Conservation (phyloP, 2,329 filamentous ascomycete species). For the Talaromyces atroroseus region DNA sequence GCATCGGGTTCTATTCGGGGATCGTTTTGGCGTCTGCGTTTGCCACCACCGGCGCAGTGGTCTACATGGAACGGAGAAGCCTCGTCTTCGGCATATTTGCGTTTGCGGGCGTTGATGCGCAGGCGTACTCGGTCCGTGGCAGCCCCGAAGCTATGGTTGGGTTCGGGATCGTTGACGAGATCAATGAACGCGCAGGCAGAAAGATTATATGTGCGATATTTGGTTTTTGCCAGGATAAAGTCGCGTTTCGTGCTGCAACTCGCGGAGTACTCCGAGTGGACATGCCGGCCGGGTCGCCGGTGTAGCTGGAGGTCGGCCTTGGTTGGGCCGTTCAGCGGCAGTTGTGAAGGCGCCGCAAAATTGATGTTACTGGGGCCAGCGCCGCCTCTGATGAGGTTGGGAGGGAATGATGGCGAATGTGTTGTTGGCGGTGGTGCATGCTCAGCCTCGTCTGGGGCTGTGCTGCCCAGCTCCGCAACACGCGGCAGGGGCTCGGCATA, state of each 20-base stretch:
- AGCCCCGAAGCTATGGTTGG: slow-evolving; percentile 21
- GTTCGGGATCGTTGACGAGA: slow-evolving; percentile 36
- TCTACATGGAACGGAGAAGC: slow-evolving; percentile 22
- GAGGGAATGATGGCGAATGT: background rate
- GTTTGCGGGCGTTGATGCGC: slow-evolving; percentile 39
- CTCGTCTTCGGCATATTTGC: slow-evolving; percentile 35
- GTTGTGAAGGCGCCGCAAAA: background rate
- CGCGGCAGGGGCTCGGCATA: slow-evolving; percentile 49
- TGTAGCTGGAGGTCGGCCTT: slow-evolving; percentile 26
- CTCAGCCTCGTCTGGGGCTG: slow-evolving; percentile 2
- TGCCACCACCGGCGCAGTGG: background rate
- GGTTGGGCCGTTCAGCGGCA: slow-evolving; percentile 22
- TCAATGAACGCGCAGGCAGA: slow-evolving; percentile 39
- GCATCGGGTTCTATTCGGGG: background rate
- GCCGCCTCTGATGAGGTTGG: background rate
- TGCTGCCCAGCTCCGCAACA: slow-evolving; percentile 18
- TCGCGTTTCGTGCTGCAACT: slow-evolving; percentile 26
- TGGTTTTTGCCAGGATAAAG: slow-evolving; percentile 42
- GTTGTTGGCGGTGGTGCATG: background rate
- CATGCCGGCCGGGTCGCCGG: slow-evolving; percentile 34
- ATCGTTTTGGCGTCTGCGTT: background rate
- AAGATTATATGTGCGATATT: slow-evolving; percentile 38
- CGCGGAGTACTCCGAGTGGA: slow-evolving; percentile 36
- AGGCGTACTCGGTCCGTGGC: slow-evolving; percentile 36
- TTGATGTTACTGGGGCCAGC: slow-evolving; percentile 7